phyloP scores from a whole-genome alignment of 139 green algal species.

The Coccomyxa sp. region DNA sequence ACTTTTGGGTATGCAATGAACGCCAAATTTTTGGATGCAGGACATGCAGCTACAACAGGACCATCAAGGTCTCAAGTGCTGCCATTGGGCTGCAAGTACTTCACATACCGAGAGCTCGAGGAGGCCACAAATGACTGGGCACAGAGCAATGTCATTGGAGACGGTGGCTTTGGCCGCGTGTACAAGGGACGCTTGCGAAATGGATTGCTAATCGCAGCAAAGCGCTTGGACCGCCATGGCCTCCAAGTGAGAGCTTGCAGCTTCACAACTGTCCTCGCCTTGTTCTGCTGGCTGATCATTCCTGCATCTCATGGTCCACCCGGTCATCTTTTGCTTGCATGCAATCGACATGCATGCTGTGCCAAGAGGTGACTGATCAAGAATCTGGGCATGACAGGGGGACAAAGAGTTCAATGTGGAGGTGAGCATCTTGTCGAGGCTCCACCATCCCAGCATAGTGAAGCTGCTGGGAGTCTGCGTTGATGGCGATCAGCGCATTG shows the following conservation, averaged over 20 bases:
- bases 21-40: too few species aligned
- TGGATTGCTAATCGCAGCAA: conserved; percentile 39
- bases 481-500: conserved; percentile 33
- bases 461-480: conserved; percentile 43
- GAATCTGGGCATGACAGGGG: conserved; percentile 17
- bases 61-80: conserved; percentile 1
- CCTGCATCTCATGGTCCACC: background rate
- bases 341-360: background rate
- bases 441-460: conserved; percentile 39
- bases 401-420: conserved; percentile 55
- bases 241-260: conserved; percentile 11
- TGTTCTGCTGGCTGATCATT: background rate
- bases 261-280: background rate
- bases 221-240: conserved; percentile 37
- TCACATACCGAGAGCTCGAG: conserved; percentile 17
- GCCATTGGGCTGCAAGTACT: conserved; percentile 6
- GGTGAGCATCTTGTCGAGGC: conserved; percentile 27
- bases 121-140: conserved; percentile 24
- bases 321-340: background rate
- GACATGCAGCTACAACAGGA: too few species aligned
- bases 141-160: conserved; percentile 28
- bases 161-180: conserved; percentile 50
- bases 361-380: too few species aligned
- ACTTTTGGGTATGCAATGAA: too few species aligned
- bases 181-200: conserved; percentile 35